Evolutionary conservation across 78 protist species (phyloP).

Genomic region (Paulinella micropora): DNA sequence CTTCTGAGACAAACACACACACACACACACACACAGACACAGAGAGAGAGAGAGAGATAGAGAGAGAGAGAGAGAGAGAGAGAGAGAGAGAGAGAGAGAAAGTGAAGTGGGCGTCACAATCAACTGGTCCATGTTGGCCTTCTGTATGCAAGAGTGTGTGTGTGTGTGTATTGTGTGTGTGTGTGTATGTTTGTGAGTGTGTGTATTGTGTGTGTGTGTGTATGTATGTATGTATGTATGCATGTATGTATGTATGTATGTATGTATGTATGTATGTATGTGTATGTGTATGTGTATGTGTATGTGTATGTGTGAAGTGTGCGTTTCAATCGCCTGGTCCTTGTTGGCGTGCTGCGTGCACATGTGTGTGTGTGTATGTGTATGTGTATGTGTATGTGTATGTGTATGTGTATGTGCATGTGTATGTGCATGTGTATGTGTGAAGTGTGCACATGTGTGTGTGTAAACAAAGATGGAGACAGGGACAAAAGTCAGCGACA

Average conservation of each 20-base stretch:
- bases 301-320: neutral
- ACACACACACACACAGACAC: too few species aligned
- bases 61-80: too few species aligned
- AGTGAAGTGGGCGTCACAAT: too few species aligned
- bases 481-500: too few species aligned
- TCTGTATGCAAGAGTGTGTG: neutral
- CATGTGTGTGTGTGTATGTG: neutral
- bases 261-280: neutral
- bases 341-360: too few species aligned
- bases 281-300: neutral
- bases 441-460: neutral
- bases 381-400: slow-evolving; percentile 4
- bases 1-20: too few species aligned
- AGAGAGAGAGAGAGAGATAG: too few species aligned
- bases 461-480: too few species aligned
- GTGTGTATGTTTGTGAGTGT: neutral
- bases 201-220: neutral
- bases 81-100: too few species aligned
- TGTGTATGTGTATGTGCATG: neutral
- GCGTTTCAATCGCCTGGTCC: too few species aligned
- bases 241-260: neutral
- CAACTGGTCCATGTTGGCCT: too few species aligned
- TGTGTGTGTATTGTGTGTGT: neutral
- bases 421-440: neutral
- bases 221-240: neutral